Evolutionary conservation across 1,284 basidiomycete species (phyloP), one percentile per base, ranked within the genome.

Genomic region (Butyriboletus appendiculatus): DNA sequence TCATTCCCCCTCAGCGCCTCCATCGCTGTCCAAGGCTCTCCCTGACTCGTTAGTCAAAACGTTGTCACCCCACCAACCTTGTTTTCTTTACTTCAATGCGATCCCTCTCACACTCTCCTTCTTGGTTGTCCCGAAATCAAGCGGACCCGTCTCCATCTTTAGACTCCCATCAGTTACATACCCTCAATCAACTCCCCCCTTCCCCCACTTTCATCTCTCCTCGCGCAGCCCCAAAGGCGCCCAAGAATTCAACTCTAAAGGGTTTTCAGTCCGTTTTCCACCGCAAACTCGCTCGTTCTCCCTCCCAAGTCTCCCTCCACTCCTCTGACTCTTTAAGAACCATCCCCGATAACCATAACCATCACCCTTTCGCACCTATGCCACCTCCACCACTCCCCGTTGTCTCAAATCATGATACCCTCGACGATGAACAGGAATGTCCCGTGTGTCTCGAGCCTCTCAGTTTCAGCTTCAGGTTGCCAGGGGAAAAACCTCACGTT

Each of bases 401-500:
- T 59, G 84, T 89, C 50, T 85, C 86, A 18, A 82, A 71, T 59
- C 81, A 81, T 61, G 81, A 84, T 58, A 58, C 77, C 32, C 70
- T 76, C 16, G 89, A 90, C 40, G 86, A 90, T 44, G 92, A 94
- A 63, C 88, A 88, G 41, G 88, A 90, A 63, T 96, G 94, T 65
- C 94, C 94, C 28, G 92, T 96, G 65, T 96, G 93, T 72, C 84
- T 95, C 63, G 94, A 95, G 67, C 89, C 90, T 2, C 85, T 96
- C 62, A 90, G 86, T 63, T 93, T 94, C 72, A 88, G 84, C 74
- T 92, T 92, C 74, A 81, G 90, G 59, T 77, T 94, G 20, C 92
- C 88, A 0, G 96, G 96, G 16, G 96, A 99, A 75, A 98, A 96
- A 69, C 93, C 96, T 2, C 95, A 98, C 67, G 90, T 99, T 53